Evolutionary conservation across 164 flowering plant species (phyloP).

Genomic region (Akebia trifoliata): DNA sequence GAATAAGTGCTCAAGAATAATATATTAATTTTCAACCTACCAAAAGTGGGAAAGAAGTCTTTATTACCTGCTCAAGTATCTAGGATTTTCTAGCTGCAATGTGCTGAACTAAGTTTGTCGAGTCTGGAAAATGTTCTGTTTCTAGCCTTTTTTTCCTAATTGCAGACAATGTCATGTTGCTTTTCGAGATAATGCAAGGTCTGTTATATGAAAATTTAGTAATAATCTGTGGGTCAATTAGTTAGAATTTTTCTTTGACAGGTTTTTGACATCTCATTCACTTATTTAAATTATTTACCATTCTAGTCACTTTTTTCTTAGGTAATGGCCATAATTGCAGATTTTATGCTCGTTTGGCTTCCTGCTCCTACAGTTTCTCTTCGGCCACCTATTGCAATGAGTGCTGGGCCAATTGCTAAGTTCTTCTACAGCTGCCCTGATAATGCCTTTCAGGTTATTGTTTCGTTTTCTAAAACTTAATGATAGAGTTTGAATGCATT

Average conservation of each 20-base stretch:
- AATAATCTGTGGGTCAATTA: too few relatives aligned
- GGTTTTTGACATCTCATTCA: neutral
- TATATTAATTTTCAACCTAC: too few relatives aligned
- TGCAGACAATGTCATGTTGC: too few relatives aligned
- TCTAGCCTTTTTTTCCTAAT: neutral
- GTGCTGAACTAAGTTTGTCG: neutral
- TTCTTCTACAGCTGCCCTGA: conserved; percentile 88
- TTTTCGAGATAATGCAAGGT: too few relatives aligned
- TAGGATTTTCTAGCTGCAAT: too few relatives aligned
- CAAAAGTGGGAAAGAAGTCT: too few relatives aligned
- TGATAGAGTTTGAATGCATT: neutral
- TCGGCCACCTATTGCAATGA: conserved; percentile 59
- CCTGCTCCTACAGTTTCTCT: conserved; percentile 98
- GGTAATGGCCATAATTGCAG: conserved; percentile 98
- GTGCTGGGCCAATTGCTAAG: conserved; percentile 79
- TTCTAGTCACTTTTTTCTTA: conserved; percentile 21
- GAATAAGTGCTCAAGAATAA: too few relatives aligned
- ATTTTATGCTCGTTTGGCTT: conserved; percentile 98
- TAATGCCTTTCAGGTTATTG: conserved; percentile 87
- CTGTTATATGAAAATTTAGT: too few relatives aligned
- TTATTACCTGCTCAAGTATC: too few relatives aligned
- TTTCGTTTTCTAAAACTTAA: conserved; percentile 1
- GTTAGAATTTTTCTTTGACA: neutral
- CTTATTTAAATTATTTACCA: neutral
- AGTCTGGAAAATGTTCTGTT: neutral